Evolutionary conservation across 2,329 filamentous ascomycete species (phyloP).

Genomic region (Fusarium keratoplasticum): DNA sequence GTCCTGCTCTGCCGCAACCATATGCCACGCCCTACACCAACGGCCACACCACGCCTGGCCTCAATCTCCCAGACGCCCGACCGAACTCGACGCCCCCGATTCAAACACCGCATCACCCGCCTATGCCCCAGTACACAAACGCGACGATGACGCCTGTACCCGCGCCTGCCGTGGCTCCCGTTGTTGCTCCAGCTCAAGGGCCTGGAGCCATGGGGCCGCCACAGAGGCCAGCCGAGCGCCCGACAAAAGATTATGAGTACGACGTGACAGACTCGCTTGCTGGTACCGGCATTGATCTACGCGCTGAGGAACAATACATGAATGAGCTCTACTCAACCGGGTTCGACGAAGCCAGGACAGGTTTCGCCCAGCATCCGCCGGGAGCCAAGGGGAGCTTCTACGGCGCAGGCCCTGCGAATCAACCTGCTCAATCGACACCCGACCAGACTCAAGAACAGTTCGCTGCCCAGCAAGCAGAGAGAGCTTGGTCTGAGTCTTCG

Average conservation of each 20-base stretch:
- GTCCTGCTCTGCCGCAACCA: slow-evolving; percentile 46
- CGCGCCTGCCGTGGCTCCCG: slow-evolving; percentile 36
- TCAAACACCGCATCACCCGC: slow-evolving; percentile 46
- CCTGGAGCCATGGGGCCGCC: slow-evolving; percentile 65
- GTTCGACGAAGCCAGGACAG: slow-evolving; percentile 63
- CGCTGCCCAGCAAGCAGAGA: slow-evolving; percentile 72
- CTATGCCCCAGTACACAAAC: slow-evolving; percentile 43
- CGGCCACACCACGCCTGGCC: slow-evolving; percentile 50
- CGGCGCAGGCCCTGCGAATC: slow-evolving; percentile 74
- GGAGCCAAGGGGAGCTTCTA: slow-evolving; percentile 70
- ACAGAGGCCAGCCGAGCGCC: slow-evolving; percentile 71
- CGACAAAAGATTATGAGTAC: slow-evolving; percentile 72
- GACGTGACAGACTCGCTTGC: slow-evolving; percentile 87
- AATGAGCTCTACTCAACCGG: slow-evolving; percentile 72
- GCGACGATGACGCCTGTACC: slow-evolving; percentile 42
- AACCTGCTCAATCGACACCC: slow-evolving; percentile 62
- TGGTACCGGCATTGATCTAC: slow-evolving; percentile 87
- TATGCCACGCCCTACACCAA: slow-evolving; percentile 55
- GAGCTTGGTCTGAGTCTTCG: slow-evolving; percentile 74
- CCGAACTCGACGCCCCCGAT: slow-evolving; percentile 48
- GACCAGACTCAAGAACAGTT: slow-evolving; percentile 70
- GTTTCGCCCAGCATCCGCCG: slow-evolving; percentile 64
- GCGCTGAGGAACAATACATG: slow-evolving; percentile 86
- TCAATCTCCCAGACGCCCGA: slow-evolving; percentile 51
- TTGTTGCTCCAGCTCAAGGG: slow-evolving; percentile 41